Evolutionary conservation across 306 rosid species (phyloP), one percentile per base, ranked within the genome.

Genomic region (Hylodesmum podocarpum): DNA sequence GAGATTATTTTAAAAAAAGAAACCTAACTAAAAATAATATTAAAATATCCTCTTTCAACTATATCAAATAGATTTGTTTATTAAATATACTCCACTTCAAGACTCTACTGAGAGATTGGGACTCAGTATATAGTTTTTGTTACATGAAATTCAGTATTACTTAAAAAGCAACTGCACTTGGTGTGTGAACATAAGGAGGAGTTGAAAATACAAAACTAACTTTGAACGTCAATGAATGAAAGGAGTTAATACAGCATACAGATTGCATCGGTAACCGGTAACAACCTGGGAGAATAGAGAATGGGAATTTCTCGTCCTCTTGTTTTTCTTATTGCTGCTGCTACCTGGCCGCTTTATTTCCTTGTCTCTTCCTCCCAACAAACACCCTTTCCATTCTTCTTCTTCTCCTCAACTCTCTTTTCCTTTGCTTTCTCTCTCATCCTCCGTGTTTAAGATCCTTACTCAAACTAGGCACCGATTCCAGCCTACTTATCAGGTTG

Each of bases 221-320:
- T 34, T 49, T 49, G 1, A 18, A 4, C 55, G 15, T 16, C 1
- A 29, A 62, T 33, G 15, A 61, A 65, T n/a, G 28, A 10, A 21
- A 31, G 3, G 1, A 36, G 22, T 11, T 33, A 63, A 24, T 11
- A 53, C 3, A 19, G 13, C 15, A 54, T 5, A 83, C 80, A 69
- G 82, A 68, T 12, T 43, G 43, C n/a, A 82, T 76, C 78, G 89
- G 97, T 89, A 80, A 27, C 83, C 82, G 86, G 94, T 88, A 62
- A 87, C n/a, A 33, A 31, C 27, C 47, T 78, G 84, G 21, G 22
- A 55, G 87, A 76, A 15, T 29, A 34, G 69, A 63, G 46, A 36
- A 63, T 5, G 73, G 47, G 84, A 77, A 77, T 73, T 84, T 84
- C 80, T 77, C 85, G 78, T 78, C 84, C 88, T 79, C 84, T 66